These are phyloP conservation scores for Coemansia sp. DNA, from an alignment of 192 early-diverging fungal species.

Conservation along the genomic window DNA sequence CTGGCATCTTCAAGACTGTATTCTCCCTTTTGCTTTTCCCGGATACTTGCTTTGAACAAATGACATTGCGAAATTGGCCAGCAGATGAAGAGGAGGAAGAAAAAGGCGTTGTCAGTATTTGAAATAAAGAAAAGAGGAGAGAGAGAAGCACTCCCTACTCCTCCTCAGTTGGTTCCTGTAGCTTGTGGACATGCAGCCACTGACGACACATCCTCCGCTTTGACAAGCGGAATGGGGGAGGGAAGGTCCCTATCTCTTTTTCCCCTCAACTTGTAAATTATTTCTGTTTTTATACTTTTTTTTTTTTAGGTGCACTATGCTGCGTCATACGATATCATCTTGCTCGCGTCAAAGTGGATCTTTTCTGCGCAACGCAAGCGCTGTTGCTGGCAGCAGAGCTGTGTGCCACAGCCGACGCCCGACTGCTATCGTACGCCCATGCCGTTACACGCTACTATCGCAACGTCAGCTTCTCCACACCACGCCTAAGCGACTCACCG, in stretches of 20 bases:
- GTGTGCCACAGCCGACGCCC: neutral
- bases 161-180: neutral
- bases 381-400: neutral
- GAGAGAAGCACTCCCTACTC: neutral
- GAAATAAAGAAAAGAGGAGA: neutral
- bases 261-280: neutral
- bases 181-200: no score
- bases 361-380: neutral
- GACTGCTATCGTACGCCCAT: neutral
- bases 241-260: no score
- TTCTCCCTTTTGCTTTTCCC: neutral
- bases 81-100: neutral
- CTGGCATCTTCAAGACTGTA: neutral
- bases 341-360: neutral
- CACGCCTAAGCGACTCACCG: neutral
- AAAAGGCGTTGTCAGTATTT: neutral
- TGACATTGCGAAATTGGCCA: slow-evolving; percentile 7
- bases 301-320: slow-evolving; percentile 5
- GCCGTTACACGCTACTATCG: neutral
- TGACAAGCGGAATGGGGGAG: no score
- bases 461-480: slow-evolving; percentile 2
- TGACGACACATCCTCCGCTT: no score
- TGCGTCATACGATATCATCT: neutral
- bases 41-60: slow-evolving; percentile 45
- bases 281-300: neutral